phyloP scores from a whole-genome alignment of 495 filamentous ascomycete genomes.

The Hypoxylon cercidicola region DNA sequence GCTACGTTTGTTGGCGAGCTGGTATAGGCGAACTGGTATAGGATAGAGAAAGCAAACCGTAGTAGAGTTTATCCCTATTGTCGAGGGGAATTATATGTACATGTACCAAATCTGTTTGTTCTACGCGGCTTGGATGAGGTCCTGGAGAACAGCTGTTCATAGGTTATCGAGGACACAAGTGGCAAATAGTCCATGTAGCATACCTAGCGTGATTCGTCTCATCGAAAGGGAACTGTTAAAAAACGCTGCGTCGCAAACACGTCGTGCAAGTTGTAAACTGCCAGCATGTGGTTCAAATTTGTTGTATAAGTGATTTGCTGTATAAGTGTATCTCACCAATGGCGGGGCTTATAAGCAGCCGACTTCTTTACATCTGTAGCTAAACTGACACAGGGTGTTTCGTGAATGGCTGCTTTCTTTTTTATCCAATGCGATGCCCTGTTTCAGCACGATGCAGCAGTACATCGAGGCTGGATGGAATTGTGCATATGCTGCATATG shows the following conservation, averaged over 20 bases:
- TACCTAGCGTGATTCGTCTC: conserved; percentile 9
- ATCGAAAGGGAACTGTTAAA: neutral
- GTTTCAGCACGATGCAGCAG: conserved; percentile 34
- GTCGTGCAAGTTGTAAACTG: conserved; percentile 17
- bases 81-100: conserved; percentile 19
- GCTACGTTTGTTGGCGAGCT: conserved; percentile 41
- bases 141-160: conserved; percentile 9
- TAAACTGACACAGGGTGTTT: conserved; percentile 7
- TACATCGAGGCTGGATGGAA: conserved; percentile 32
- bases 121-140: conserved; percentile 15
- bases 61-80: neutral
- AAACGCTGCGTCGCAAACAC: conserved; percentile 11
- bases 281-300: conserved; percentile 5
- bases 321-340: conserved; percentile 11
- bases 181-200: conserved; percentile 15
- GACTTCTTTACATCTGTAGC: neutral
- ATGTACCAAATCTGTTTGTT: conserved; percentile 32
- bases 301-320: neutral
- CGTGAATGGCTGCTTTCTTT: conserved; percentile 23
- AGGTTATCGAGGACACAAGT: conserved; percentile 16
- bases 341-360: conserved; percentile 16
- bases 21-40: conserved; percentile 17
- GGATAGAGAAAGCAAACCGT: neutral
- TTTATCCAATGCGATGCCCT: conserved; percentile 17
- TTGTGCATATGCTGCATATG: conserved; percentile 28